These are phyloP conservation scores for Cinchona pubescens DNA, from an alignment of 257 asterid species.

Conservation along the genomic window DNA sequence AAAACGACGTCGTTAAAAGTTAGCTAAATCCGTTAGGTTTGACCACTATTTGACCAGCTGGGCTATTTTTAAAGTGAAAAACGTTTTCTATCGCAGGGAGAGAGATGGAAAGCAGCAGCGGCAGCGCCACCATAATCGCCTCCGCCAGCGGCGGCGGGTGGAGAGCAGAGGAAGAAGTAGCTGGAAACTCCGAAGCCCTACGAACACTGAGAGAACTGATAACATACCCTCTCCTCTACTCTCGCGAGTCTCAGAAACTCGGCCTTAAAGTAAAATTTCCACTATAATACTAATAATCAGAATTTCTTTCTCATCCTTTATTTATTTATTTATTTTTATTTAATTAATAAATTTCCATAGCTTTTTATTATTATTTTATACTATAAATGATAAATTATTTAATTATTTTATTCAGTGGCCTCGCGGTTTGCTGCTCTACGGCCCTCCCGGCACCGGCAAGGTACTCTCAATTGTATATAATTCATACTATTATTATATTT, in stretches of 20 bases:
- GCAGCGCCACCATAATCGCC: slow-evolving; percentile 12
- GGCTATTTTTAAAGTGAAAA: too few relatives aligned
- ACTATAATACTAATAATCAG: too few relatives aligned
- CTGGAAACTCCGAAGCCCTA: slow-evolving; percentile 69
- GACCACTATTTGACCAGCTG: too few relatives aligned
- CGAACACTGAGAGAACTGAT: slow-evolving; percentile 72
- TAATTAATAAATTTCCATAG: neutral
- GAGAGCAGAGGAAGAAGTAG: slow-evolving; percentile 70
- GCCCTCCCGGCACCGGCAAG: slow-evolving; percentile 99
- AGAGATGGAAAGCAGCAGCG: slow-evolving; percentile 30
- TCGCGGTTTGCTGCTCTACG: slow-evolving; percentile 83
- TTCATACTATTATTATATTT: neutral
- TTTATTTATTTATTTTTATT: too few relatives aligned
- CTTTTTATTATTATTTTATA: neutral
- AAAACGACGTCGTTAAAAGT: too few relatives aligned
- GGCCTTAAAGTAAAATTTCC: slow-evolving; percentile 56
- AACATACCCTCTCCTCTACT: slow-evolving; percentile 56
- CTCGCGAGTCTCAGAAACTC: slow-evolving; percentile 58
- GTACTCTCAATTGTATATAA: slow-evolving; percentile 30
- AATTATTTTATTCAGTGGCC: slow-evolving; percentile 55
- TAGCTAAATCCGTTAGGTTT: too few relatives aligned
- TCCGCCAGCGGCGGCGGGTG: slow-evolving; percentile 34
- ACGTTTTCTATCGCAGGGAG: too few relatives aligned
- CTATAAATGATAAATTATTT: neutral
- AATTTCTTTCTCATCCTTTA: neutral